Evolutionary conservation across 257 asterid genomes (phyloP), one percentile per base, ranked within the genome.

Genomic region (Solanum ossicruentum): DNA sequence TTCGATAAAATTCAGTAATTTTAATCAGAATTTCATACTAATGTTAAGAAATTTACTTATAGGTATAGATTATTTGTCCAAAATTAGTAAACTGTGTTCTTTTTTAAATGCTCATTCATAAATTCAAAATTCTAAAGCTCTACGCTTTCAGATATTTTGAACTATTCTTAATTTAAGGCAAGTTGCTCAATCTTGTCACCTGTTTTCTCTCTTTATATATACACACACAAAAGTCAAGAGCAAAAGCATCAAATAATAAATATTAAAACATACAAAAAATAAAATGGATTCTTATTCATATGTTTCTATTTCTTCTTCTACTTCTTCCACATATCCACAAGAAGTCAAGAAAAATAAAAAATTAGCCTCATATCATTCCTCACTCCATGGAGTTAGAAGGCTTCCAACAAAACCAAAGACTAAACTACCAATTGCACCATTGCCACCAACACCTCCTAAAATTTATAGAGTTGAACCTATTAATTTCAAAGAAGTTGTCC

Each of bases 381-480:
- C 89, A 1, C 92, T 92, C 12, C 97, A 91, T 81, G 87, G 92
- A 80, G 89, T 93, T 75, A 92, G 92, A 18, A 89, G 26, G n/a
- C 36, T 45, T 20, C 93, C 92, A 63, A 7, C 18, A 81, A 87
- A 86, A 49, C 66, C 84, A 17, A 86, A 86, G 60, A 80, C 56
- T 82, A 95, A 95, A 84, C 89, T 89, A 32, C 90, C 94, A 12
- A 91, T 95, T 2, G 95, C 98, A 0, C 98, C 98, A 3, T 61
- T 92, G 87, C 97, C 95, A 26, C 93, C 94, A 12, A 89, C 90
- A 7, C 94, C 88, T 32, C 97, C 98, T 0, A 95, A 90, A 57
- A 82, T 95, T 45, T 95, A 94, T 92, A 86, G 86, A 86, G 97
- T 94, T 43, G 90, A 91, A 11, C 89, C 92, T 6, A 11, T 58